Evolutionary conservation across 1,284 basidiomycete species (phyloP).

Genomic region (Puccinia horiana): DNA sequence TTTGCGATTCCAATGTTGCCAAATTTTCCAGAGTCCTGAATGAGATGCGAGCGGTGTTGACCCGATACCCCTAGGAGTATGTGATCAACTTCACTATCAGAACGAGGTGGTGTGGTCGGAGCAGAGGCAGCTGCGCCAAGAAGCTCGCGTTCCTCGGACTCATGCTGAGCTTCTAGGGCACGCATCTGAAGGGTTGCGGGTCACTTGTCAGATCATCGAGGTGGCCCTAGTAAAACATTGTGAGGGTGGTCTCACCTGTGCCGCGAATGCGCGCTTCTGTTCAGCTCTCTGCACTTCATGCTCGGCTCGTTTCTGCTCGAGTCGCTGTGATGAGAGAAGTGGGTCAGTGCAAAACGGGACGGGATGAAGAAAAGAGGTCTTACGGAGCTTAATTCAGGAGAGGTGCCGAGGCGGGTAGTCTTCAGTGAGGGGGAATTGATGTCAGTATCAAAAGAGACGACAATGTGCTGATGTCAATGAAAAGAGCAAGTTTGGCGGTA

Average conservation of each 20-base stretch:
- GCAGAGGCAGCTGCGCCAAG: conserved; percentile 38
- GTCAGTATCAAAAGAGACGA: neutral
- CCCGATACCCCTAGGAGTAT: conserved; percentile 10
- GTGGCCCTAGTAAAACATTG: conserved; percentile 63
- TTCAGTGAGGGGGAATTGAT: neutral
- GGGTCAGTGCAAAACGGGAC: neutral
- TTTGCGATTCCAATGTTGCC: conserved; percentile 35
- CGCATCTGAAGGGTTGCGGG: conserved; percentile 47
- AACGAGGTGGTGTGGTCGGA: conserved; percentile 49
- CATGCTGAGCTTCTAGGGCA: conserved; percentile 51
- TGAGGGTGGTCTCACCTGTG: conserved; percentile 84
- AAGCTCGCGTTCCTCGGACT: conserved; percentile 51
- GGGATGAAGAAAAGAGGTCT: neutral
- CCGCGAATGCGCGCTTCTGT: conserved; percentile 86
- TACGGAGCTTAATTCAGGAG: conserved; percentile 45
- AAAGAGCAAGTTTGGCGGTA: neutral
- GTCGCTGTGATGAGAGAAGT: conserved; percentile 64
- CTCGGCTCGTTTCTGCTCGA: conserved; percentile 84
- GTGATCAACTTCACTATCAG: conserved; percentile 41
- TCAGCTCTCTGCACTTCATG: conserved; percentile 79
- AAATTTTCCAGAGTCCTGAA: conserved; percentile 18
- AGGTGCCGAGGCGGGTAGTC: conserved; percentile 47
- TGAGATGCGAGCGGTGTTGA: neutral
- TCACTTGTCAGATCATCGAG: conserved; percentile 34
- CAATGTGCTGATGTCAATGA: neutral